Base-by-base conservation (phyloP, 1,139 yeast species). In the Taphrina communis region DNA sequence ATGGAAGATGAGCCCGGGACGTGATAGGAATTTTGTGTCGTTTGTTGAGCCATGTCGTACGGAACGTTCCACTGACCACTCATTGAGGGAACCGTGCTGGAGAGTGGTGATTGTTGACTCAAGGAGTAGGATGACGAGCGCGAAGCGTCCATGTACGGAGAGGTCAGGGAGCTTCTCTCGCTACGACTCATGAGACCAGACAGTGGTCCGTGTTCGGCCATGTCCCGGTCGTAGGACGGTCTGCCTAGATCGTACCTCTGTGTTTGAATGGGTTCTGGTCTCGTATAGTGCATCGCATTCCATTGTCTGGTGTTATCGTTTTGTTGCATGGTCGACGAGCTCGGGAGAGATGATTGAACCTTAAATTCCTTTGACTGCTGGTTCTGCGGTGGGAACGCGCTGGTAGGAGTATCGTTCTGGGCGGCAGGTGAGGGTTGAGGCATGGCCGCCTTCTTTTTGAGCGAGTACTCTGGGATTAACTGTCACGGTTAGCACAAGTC, bases 381-480 rank as follows among this genome's bases (percentile, higher is more conserved):
- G 36, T 19, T 21, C 36, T 50, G 53, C 4, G 8, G 53, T 9
- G 53, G 31, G 53, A 21, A 50, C 6, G 36, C 53, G 36, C 53
- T 50, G 36, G 53, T 9, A 50, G 53, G 12, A 8, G 53, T 50
- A 21, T 21, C 53, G 53, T 19, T 50, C 36, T 50, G 31, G 6
- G 53, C 19, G 11, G 53, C 12, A 19, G 53, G n/a, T 21, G 53
- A 21, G 36, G 60, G 48, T 14, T 21, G 46, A 14, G 60, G 48
- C 48, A 39, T 56, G 46, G 60, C 60, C 14, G 25, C 42, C 42
- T 56, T 41, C 35, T 41, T 39, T 35, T 56, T 50, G 53, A 21
- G 60, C 8, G 60, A 56, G 42, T 56, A 56, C 60, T 56, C 60
- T 38, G 60, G 60, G 3, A 56, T 56, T 31, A 56, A 41, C 60